Evolutionary conservation across 805 yeast genomes (phyloP).

Genomic region (Maudiozyma serrabonitensis): DNA sequence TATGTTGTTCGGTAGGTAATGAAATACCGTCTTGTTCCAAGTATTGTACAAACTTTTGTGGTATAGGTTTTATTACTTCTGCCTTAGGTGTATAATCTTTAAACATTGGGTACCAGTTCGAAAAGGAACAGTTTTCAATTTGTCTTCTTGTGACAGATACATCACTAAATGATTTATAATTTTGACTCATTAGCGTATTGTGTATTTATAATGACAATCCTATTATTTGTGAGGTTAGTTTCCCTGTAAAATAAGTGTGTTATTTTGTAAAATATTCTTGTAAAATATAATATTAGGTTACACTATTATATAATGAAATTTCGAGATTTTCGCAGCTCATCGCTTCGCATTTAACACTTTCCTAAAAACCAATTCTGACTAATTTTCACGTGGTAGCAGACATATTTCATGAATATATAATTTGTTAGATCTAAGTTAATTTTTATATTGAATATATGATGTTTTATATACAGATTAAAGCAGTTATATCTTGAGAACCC

Average conservation of each 20-base stretch:
- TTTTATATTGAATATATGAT: not conserved
- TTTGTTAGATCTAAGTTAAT: not conserved
- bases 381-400: too few species aligned
- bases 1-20: slow-evolving; percentile 40
- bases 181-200: not conserved
- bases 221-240: not conserved
- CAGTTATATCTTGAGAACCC: not conserved
- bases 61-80: slow-evolving; percentile 46
- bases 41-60: slow-evolving; percentile 48
- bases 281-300: not conserved
- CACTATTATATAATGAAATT: not conserved
- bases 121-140: slow-evolving; percentile 42
- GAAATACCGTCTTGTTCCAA: slow-evolving; percentile 58
- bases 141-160: slow-evolving; percentile 32
- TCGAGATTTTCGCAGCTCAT: not conserved
- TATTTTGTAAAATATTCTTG: too few species aligned
- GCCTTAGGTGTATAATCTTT: slow-evolving; percentile 40
- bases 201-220: not conserved
- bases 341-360: not conserved
- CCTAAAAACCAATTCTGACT: too few species aligned
- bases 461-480: not conserved
- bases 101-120: slow-evolving; percentile 52
- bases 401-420: not conserved
- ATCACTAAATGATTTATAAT: slow-evolving; percentile 16
- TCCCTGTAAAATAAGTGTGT: too few species aligned